These are phyloP conservation scores for Lepiota subincarnata DNA, from an alignment of 768 basidiomycete species.

Conservation along the genomic window DNA sequence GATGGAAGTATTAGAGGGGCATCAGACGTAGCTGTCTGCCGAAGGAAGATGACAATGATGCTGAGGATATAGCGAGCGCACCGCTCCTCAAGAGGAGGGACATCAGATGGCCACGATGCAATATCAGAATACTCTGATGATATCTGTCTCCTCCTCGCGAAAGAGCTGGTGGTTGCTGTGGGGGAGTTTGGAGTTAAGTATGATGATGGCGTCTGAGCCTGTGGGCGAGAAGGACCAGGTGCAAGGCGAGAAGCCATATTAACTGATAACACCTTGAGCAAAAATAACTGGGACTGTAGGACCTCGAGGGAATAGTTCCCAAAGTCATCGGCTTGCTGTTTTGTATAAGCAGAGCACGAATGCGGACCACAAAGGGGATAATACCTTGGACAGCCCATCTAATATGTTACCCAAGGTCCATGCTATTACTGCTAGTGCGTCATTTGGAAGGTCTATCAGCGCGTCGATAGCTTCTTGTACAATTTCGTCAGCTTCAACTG, in stretches of 20 bases:
- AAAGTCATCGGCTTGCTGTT: constrained; percentile 51
- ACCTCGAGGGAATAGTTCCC: constrained; percentile 61
- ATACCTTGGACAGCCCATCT: constrained; percentile 74
- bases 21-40: constrained; percentile 61
- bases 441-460: constrained; percentile 72
- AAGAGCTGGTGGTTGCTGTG: constrained; percentile 27
- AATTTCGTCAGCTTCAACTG: constrained; percentile 71
- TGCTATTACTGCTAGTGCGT: constrained; percentile 77
- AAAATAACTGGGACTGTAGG: constrained; percentile 82
- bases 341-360: constrained; percentile 2
- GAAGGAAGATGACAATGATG: constrained; percentile 79
- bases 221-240: constrained; percentile 36
- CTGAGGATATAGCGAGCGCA: constrained; percentile 79
- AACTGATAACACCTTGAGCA: constrained; percentile 76
- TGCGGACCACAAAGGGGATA: constrained; percentile 3
- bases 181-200: constrained; percentile 32
- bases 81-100: constrained; percentile 72
- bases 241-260: constrained; percentile 79
- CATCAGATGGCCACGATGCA: constrained; percentile 36
- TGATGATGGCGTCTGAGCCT: constrained; percentile 20
- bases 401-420: constrained; percentile 74
- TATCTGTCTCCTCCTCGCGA: constrained; percentile 29
- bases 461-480: constrained; percentile 75
- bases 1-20: constrained; percentile 52
- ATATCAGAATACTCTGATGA: constrained; percentile 36